Base-by-base conservation (phyloP, 108 stramenopile genomes). In the Cyclotella distinguenda region DNA sequence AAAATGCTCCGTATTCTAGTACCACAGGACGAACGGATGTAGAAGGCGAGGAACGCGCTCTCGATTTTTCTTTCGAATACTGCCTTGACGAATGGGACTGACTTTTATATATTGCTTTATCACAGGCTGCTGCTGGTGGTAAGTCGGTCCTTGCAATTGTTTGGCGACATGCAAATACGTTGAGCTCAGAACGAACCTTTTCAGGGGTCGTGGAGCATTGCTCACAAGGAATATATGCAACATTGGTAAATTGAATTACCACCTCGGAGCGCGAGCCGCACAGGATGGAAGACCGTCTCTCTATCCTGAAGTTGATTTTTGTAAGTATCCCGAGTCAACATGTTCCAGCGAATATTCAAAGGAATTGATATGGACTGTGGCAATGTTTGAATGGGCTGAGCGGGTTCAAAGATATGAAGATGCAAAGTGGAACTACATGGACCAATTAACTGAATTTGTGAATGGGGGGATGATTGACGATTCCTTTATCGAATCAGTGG, bases 51-150 rank as follows among this genome's bases (percentile, higher is more conserved):
- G 36, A 46, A 39, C 7, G 19, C 12, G 9, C 19, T 11, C 18
- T 16, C 46, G n/a, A 16, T 16, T 18, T 48, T 48, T 9, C 19
- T 16, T 12, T 47, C 16, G 8, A 47, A n/a, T n/a, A n/a, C 6
- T 47, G 8, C 16, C 13, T 48, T 48, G 7, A 7, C 46, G n/a
- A 16, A 9, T 12, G n/a, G 19, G 12, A 16, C 46, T 18, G n/a
- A 9, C 46, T n/a, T 48, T 16, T 48, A 18, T 48, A 12, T 48
- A 7, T 7, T 44, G 27, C 53, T 34, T 44, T 56, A 0, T 59
- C 0, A 42, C 42, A 44, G 67, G 77, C n/a, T 78, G 77, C 25
- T 78, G 77, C 64, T 78, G 74, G 74, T 78, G 77, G 72, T 66
- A 19, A 57, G 54, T 10, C 18, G 60, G 3, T 39, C 46, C 36